A percentile compares a stretch with the other conserved stretches of the same genome.
Conservation (phyloP, 2,329 filamentous ascomycete genomes). For the Tympanopsis confertula region DNA sequence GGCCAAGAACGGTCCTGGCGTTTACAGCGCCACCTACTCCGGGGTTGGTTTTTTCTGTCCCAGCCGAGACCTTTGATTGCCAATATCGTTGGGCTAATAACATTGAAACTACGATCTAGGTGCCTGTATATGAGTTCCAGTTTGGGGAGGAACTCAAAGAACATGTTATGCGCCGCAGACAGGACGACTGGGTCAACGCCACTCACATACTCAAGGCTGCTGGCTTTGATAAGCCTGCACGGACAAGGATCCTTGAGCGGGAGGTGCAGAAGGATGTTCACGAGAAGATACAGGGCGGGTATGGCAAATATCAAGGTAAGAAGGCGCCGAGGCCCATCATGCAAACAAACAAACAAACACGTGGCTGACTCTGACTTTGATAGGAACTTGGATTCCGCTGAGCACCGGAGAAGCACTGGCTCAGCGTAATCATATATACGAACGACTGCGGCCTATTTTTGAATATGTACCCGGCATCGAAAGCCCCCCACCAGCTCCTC, state of each 20-base stretch:
- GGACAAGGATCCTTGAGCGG: background rate
- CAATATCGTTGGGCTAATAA: constrained; percentile 4
- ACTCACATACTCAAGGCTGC: constrained; percentile 1
- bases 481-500: background rate
- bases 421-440: background rate
- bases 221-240: background rate
- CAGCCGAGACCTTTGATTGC: constrained; percentile 3
- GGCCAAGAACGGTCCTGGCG: constrained; percentile 25
- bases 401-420: background rate
- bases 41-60: constrained; percentile 37
- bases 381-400: constrained; percentile 1
- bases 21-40: constrained; percentile 61
- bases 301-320: constrained; percentile 5
- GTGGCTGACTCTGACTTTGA: constrained; percentile 3
- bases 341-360: constrained; percentile 2
- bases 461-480: background rate
- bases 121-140: background rate
- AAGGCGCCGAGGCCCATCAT: constrained; percentile 2
- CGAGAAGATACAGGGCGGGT: background rate
- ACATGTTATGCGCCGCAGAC: constrained; percentile 27
- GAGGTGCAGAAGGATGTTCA: background rate
- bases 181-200: background rate
- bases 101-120: constrained; percentile 3
- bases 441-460: background rate
- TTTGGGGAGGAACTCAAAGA: constrained; percentile 32